Evolutionary conservation across 2,329 filamentous ascomycete genomes (phyloP).

Genomic region (Nakataea oryzae): DNA sequence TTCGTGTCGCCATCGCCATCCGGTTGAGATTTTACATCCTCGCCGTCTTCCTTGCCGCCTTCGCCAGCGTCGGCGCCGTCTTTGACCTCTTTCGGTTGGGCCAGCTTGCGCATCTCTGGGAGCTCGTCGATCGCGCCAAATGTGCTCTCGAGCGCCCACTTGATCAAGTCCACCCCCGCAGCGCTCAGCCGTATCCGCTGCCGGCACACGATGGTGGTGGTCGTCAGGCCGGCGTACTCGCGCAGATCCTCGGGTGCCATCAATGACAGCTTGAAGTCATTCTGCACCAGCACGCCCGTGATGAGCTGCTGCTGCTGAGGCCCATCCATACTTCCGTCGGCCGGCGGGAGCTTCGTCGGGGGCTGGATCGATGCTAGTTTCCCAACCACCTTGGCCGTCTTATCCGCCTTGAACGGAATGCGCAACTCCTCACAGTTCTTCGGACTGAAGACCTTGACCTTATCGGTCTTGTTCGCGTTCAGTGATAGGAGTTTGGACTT

Average conservation of each 20-base stretch:
- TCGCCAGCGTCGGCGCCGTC: conserved; percentile 8
- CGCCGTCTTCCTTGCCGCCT: neutral
- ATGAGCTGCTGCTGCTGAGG: conserved; percentile 39
- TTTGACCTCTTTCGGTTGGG: conserved; percentile 22
- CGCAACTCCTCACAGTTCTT: conserved; percentile 90
- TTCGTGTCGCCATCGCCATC: conserved; percentile 19
- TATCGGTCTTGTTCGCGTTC: conserved; percentile 68
- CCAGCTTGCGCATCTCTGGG: conserved; percentile 38
- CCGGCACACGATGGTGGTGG: conserved; percentile 86
- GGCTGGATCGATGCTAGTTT: conserved; percentile 77
- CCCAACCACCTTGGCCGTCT: conserved; percentile 91
- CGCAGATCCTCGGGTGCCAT: conserved; percentile 95
- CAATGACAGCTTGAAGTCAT: conserved; percentile 92
- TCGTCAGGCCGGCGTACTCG: conserved; percentile 94
- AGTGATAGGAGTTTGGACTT: conserved; percentile 92
- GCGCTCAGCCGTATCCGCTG: conserved; percentile 82
- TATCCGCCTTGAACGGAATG: conserved; percentile 92
- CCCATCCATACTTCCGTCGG: neutral
- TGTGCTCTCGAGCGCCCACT: conserved; percentile 88
- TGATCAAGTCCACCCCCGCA: conserved; percentile 81
- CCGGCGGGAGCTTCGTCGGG: conserved; percentile 29
- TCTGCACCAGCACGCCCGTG: conserved; percentile 87
- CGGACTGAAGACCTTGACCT: conserved; percentile 87
- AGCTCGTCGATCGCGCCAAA: conserved; percentile 77
- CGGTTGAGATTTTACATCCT: conserved; percentile 13